Base-by-base conservation (phyloP, 2,329 filamentous ascomycete genomes). In the Setomelanomma holmii region DNA sequence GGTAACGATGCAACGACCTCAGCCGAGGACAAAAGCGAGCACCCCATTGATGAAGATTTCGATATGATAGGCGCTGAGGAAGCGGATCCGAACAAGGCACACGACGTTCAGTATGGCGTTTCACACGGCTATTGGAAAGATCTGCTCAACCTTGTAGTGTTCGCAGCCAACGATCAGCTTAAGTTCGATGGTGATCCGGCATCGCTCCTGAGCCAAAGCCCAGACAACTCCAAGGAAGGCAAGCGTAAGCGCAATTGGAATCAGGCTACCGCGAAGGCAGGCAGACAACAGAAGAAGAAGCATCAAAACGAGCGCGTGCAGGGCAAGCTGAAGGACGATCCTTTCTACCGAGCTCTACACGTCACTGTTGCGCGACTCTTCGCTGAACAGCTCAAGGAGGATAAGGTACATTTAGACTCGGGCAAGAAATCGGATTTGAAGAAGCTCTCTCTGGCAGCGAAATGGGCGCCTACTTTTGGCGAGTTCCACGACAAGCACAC, bases 101-200 rank as follows among this genome's bases (percentile, higher is more conserved):
- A 65, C 20, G 61, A 69, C 51, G 64, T 75, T 40, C 68, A 63
- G 30, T 65, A 66, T 43, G 74, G 74, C 0, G 76, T 83, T 2
- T 74, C 84, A 4, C 84, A 86, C 45, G 83, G 84, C 0, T 86
- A 86, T 68, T 87, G 83, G 83, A 86, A 86, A 57, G 84, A 86
- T 61, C 71, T 86, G 3, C 71, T 86, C 2, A 86, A 86, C 58
- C 75, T 86, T 2, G 74, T 86, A 0, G 80, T 77, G 1, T 74
- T 87, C 2, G 78, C 79, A 0, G 80, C 76, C 20, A 79, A 83
- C 44, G 72, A 75, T 19, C 73, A 80, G 62, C 75, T 86, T 11
- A 68, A 75, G 12, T 73, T 74, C 5, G 62, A 77, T 11, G 71
- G 73, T 2, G 59, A 81, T 22, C 78, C 78, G 7, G 45, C 45